Evolutionary conservation across 768 basidiomycete genomes (phyloP).

Genomic region (Naganishia friedmannii): DNA sequence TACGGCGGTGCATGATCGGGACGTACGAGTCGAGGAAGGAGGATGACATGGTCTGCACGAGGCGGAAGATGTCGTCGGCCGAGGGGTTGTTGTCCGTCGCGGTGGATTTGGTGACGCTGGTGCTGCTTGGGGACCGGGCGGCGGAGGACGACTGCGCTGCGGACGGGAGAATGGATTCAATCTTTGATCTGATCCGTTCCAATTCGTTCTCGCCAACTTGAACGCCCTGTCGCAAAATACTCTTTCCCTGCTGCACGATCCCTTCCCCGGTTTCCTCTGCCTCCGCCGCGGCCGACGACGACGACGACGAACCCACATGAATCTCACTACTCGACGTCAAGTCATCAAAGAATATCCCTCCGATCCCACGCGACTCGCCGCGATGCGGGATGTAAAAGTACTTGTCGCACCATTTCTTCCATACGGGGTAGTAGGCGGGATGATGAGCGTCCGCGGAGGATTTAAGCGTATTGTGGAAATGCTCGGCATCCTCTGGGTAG

Average conservation of each 20-base stretch:
- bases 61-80: constrained; percentile 64
- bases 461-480: constrained; percentile 80
- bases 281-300: neutral
- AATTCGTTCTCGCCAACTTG: neutral
- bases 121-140: constrained; percentile 55
- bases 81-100: constrained; percentile 51
- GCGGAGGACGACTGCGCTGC: constrained; percentile 38
- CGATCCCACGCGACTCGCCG: constrained; percentile 76
- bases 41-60: constrained; percentile 68
- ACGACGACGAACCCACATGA: constrained; percentile 25
- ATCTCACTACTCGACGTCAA: constrained; percentile 60
- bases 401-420: constrained; percentile 96
- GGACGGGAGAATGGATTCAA: constrained; percentile 34
- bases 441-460: constrained; percentile 72
- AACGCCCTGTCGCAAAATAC: neutral
- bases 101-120: constrained; percentile 44
- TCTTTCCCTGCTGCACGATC: constrained; percentile 10
- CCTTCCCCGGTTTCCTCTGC: constrained; percentile 4
- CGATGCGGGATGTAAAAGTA: constrained; percentile 94
- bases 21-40: constrained; percentile 86
- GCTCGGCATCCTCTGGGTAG: constrained; percentile 75
- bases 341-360: constrained; percentile 96
- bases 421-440: constrained; percentile 64
- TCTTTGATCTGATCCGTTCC: constrained; percentile 3
- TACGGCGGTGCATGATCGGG: constrained; percentile 70